Evolutionary conservation across 2,329 filamentous ascomycete genomes (phyloP), one percentile per base, ranked within the genome.

Genomic region (Pseudocercospora eumusae): DNA sequence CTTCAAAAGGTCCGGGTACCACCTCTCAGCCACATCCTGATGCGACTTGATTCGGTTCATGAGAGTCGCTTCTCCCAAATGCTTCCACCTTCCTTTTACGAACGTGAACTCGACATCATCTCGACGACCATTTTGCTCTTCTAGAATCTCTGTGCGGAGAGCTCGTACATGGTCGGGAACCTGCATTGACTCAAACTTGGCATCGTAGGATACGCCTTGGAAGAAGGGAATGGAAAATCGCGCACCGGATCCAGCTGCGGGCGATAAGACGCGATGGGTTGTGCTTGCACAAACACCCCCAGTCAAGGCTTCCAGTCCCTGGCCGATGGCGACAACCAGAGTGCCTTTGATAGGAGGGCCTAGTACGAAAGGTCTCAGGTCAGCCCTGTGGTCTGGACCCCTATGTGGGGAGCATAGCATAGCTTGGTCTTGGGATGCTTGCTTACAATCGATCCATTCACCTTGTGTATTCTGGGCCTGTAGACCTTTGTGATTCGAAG

Each of bases 91-190:
- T 15, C 90, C 90, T 64, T 83, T 86, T 23, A 87, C 83, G 72
- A 96, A 96, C 2, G 91, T 95, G 74, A 95, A 96, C 79, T 96
- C 92, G 50, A 93, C 90, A 71, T 93, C 90, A 69, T 92, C 89
- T 42, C 84, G 75, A 4, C 65, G 55, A 27, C 81, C 78, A 1
- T 84, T 86, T 31, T 85, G 84, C 56, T 70, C 73, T 70, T 80
- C 81, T 1, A 89, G 72, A 20, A 91, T 81, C 65, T 80, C 77
- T 65, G 84, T 78, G 54, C 89, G 80, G 78, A 90, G 81, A 71
- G 80, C 83, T 69, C 82, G 80, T 15, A 93, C 85, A 11, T 82
- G 81, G 27, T 84, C 84, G 0, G 90, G 89, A 10, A 86, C 81
- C 63, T 84, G 88, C 76, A 95, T 86, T 68, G 89, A 88, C 72